phyloP scores from a whole-genome alignment of 768 basidiomycete genomes.

The Rhizopogon vinicolor region DNA sequence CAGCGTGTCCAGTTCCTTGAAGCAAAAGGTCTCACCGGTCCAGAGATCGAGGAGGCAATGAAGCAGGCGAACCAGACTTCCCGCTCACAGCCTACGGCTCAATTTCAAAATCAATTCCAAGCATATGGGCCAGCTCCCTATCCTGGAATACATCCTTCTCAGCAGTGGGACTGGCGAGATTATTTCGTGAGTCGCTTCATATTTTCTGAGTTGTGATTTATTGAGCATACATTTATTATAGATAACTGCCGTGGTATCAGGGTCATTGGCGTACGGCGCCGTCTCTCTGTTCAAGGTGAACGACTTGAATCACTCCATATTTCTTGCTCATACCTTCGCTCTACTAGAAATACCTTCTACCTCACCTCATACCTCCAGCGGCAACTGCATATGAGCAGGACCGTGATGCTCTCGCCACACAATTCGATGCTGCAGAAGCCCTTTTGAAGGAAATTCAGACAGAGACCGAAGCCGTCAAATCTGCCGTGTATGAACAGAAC shows the following conservation, averaged over 20 bases:
- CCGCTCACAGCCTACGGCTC: constrained; percentile 8
- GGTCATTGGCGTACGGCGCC: constrained; percentile 77
- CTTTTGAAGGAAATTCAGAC: constrained; percentile 76
- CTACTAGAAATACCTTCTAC: constrained; percentile 85
- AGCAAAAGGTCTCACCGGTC: constrained; percentile 79
- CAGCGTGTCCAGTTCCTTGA: constrained; percentile 94
- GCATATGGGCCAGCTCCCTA: constrained; percentile 43
- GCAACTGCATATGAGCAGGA: constrained; percentile 88
- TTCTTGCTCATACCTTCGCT: constrained; percentile 3
- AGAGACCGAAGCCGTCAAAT: constrained; percentile 68
- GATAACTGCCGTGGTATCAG: constrained; percentile 93
- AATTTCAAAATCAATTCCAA: constrained; percentile 13
- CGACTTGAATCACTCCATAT: constrained; percentile 1
- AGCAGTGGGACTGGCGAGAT: constrained; percentile 91
- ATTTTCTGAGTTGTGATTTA: constrained; percentile 1
- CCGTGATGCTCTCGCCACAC: constrained; percentile 75
- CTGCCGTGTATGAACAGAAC: constrained; percentile 73
- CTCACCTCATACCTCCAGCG: constrained; percentile 86
- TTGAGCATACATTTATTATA: constrained; percentile 28
- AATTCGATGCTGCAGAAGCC: constrained; percentile 86
- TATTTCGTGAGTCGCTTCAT: constrained; percentile 70
- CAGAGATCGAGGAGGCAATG: constrained; percentile 85
- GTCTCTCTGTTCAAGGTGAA: constrained; percentile 73
- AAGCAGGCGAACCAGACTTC: constrained; percentile 42
- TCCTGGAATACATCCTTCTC: constrained; percentile 32